Percentiles rank a stretch among this genome's conserved stretches.
phyloP scores from a whole-genome alignment of 2,329 filamentous ascomycete species.

The Bretziella fagacearum region DNA sequence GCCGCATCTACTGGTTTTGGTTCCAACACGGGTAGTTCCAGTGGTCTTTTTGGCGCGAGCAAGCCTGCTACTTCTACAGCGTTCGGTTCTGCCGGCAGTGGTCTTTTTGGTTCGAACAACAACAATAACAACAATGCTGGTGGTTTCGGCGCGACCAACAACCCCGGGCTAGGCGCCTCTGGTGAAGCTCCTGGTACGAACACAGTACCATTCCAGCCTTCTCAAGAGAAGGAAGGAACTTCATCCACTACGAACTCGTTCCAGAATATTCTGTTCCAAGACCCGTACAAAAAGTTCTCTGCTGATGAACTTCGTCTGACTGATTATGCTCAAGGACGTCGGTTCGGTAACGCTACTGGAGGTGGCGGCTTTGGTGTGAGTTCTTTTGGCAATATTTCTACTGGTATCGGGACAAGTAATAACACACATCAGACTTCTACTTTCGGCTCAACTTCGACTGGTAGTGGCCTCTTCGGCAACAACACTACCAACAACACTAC shows the following conservation, averaged over 20 bases:
- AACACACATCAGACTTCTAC: conserved; percentile 21
- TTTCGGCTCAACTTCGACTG: conserved; percentile 21
- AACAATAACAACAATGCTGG: conserved; percentile 13
- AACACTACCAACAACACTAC: conserved; percentile 18
- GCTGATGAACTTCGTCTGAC: conserved; percentile 67
- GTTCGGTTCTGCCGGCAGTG: conserved; percentile 30
- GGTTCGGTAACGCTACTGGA: conserved; percentile 66
- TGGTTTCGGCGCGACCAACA: conserved; percentile 28
- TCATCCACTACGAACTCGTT: conserved; percentile 43
- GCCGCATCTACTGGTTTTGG: conserved; percentile 17
- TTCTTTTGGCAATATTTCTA: conserved; percentile 29
- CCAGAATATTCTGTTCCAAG: conserved; percentile 65
- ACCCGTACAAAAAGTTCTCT: conserved; percentile 75
- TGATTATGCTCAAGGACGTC: conserved; percentile 77
- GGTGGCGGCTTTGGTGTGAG: conserved; percentile 67
- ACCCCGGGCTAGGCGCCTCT: conserved; percentile 34
- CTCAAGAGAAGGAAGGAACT: conserved; percentile 55
- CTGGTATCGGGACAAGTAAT: conserved; percentile 20
- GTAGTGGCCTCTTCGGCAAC: conserved; percentile 25
- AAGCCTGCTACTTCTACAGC: conserved; percentile 24
- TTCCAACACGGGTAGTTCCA: conserved; percentile 18
- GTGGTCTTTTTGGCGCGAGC: conserved; percentile 36
- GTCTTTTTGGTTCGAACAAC: conserved; percentile 30
- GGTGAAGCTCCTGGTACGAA: conserved; percentile 53
- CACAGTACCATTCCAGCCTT: conserved; percentile 49